Conservation (phyloP, 2,329 filamentous ascomycete genomes). For the Colletotrichum lindemuthianum region DNA sequence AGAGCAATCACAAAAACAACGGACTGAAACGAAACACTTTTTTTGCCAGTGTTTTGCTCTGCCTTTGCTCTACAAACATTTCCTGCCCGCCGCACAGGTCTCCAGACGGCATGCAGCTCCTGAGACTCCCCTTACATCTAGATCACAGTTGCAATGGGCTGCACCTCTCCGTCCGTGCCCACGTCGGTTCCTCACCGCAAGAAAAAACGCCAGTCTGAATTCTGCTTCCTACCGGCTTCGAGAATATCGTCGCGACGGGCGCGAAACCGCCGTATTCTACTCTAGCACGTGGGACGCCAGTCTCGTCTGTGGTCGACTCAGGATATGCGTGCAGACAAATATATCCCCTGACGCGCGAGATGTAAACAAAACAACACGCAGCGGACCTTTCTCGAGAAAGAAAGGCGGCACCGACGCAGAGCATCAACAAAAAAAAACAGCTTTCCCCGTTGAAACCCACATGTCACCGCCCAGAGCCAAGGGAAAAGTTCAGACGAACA, state of each 20-base stretch:
- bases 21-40: constrained; percentile 31
- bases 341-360: too few relatives aligned
- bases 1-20: background rate
- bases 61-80: background rate
- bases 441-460: background rate
- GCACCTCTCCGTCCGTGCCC: constrained; percentile 21
- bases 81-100: constrained; percentile 18
- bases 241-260: constrained; percentile 7
- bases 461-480: too few relatives aligned
- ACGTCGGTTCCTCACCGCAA: constrained; percentile 15
- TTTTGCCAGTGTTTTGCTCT: background rate
- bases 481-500: constrained; percentile 26
- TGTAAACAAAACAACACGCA: too few relatives aligned
- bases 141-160: constrained; percentile 29
- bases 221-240: background rate
- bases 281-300: too few relatives aligned
- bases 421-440: background rate
- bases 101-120: constrained; percentile 29
- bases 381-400: too few relatives aligned
- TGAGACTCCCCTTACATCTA: background rate
- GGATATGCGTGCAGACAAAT: too few relatives aligned
- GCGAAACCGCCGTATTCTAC: background rate
- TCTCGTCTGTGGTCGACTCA: too few relatives aligned
- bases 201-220: constrained; percentile 1
- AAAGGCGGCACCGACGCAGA: background rate